Evolutionary conservation across 2,329 filamentous ascomycete genomes (phyloP), one percentile per base, ranked within the genome.

Genomic region (Diplodia sapinea): DNA sequence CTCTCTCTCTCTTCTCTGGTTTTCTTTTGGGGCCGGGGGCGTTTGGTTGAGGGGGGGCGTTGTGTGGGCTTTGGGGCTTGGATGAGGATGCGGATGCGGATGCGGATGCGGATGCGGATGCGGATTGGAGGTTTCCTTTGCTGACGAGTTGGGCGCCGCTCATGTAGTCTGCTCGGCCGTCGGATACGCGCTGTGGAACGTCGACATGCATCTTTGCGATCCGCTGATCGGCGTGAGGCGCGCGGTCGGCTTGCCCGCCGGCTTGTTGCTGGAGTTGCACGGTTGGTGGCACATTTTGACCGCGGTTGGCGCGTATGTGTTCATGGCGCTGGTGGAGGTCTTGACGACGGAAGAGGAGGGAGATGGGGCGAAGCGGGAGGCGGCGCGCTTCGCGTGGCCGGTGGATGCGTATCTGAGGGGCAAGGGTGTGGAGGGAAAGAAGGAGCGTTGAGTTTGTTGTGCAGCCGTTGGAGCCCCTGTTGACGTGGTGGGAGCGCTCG

Each of bases 211-310:
- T 71, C 78, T 80, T 13, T 89, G 87, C 71, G 73, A 75, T 0
- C 73, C 81, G 68, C 77, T 89, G 29, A 82, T 85, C 2, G 68
- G 70, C 0, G 70, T 83, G 12, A 82, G 85, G 59, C 75, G 77
- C 8, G 70, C 65, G 0, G 70, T 88, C 2, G 86, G 87, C 0
- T 73, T 87, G 52, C 87, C 87, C 0, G 86, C 80, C 81, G 84
- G 82, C 1, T 87, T 85, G 74, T 40, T 86, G 0, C 73, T 89
- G 4, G 87, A 89, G 75, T 72, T 88, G 15, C 87, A 89, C 71
- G 87, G 86, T 0, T 89, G 86, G 87, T 89, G 87, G 87, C 87
- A 89, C 71, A 76, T 89, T 17, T 76, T 88, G 31, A 89, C 87
- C 0, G 87, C 85, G 0, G 77, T 86, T 23, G 83, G 85, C 0